Evolutionary conservation across 2,329 filamentous ascomycete genomes (phyloP).

Genomic region (Colletotrichum tropicale): DNA sequence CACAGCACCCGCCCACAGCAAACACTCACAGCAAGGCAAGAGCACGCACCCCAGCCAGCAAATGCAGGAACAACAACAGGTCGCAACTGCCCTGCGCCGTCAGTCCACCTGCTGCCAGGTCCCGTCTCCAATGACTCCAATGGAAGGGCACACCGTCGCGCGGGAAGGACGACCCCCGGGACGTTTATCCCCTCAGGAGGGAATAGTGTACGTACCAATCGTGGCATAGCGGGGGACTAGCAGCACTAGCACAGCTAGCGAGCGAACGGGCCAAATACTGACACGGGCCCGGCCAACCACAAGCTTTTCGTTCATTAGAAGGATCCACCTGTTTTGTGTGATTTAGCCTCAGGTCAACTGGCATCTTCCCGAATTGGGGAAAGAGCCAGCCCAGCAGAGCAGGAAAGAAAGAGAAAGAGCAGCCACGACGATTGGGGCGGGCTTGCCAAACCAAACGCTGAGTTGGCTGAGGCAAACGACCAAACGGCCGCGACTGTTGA

Average conservation of each 20-base stretch:
- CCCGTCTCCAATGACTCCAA: background rate
- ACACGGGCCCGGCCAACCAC: slow-evolving; percentile 9
- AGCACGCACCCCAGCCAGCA: background rate
- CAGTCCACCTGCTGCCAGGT: background rate
- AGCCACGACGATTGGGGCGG: background rate
- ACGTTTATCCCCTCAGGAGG: background rate
- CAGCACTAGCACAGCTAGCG: background rate
- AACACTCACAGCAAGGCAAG: background rate
- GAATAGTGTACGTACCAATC: background rate
- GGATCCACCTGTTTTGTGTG: background rate
- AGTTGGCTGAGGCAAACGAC: background rate
- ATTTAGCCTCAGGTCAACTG: background rate
- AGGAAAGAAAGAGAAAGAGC: background rate
- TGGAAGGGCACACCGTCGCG: background rate
- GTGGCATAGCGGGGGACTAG: background rate
- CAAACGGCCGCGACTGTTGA: background rate
- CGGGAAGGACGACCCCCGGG: background rate
- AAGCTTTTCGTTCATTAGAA: background rate
- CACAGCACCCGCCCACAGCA: background rate
- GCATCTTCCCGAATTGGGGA: background rate
- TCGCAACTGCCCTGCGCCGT: background rate
- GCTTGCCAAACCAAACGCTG: background rate
- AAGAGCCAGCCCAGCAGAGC: background rate
- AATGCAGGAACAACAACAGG: background rate
- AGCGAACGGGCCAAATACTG: background rate